Evolutionary conservation across 208 protist species (phyloP), one percentile per base, ranked within the genome.

Genomic region (Crithidia mellificae): DNA sequence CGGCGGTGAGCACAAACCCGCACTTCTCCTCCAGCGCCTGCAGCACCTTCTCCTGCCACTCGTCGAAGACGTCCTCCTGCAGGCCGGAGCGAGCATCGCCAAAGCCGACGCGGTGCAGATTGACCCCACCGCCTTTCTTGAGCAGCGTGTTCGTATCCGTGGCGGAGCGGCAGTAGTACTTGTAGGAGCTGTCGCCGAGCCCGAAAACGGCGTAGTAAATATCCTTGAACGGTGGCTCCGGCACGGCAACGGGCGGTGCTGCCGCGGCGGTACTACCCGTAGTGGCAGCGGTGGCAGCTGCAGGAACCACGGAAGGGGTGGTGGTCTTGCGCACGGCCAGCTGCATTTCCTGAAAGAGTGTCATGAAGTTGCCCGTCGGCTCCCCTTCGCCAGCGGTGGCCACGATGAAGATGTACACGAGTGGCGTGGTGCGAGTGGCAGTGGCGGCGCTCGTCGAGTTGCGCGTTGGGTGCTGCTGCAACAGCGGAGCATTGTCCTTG

Each of bases 111-210:
- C 78, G 84, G 51, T 83, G 66, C 36, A 94, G 39, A 49, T 81
- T 80, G 5, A 46, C 67, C 32, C 63, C 88, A 14, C 88, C 88
- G 44, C 86, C 85, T 36, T 74, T 75, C n/a, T 83, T 72, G 34
- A 92, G 51, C 36, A 87, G 52, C 57, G 51, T 63, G 66, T 89
- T 81, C 8, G 84, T 70, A 50, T 76, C 62, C 17, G 77, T 67
- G 12, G 83, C 85, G 32, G 32, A 77, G 24, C 82, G 76, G 65
- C 96, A 94, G 73, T 93, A 99, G 75, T 98, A 92, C 73, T 98
- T 97, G 81, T 98, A 99, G n/a, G 97, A 97, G 29, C 74, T 96
- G 65, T 98, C 96, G 20, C 97, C 97, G 9, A 99, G 74, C 0
- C 84, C 93, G 70, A 99, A 98, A 1, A 98, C 86, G n/a, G 87